Conservation (phyloP, 2,329 filamentous ascomycete species). For the Xylaria sp. region DNA sequence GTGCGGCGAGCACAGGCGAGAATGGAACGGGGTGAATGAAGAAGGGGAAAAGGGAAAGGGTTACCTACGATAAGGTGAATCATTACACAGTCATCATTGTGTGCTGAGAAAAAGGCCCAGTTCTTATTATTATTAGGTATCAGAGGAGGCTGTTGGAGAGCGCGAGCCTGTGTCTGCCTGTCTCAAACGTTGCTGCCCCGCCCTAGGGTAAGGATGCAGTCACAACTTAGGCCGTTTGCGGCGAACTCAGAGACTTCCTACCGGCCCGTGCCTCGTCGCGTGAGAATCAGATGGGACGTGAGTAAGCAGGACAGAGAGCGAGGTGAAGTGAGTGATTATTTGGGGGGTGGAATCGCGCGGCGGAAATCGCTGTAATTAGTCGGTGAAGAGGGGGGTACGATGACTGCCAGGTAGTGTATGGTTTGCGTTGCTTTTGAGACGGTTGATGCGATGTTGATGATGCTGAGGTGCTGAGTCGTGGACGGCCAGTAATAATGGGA, state of each 20-base stretch:
- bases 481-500: constrained; percentile 17
- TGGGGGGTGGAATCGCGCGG: constrained; percentile 14
- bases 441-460: constrained; percentile 19
- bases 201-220: not conserved
- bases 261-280: constrained; percentile 7
- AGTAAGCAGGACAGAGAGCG: constrained; percentile 16
- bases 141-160: constrained; percentile 1
- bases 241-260: not conserved
- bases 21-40: constrained; percentile 1
- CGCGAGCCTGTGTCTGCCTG: too few species aligned
- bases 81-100: constrained; percentile 30
- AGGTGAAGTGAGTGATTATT: constrained; percentile 24
- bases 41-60: constrained; percentile 16
- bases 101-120: constrained; percentile 17
- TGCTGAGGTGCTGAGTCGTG: constrained; percentile 7
- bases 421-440: constrained; percentile 13
- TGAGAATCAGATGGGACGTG: constrained; percentile 1
- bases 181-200: constrained; percentile 4
- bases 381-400: constrained; percentile 17
- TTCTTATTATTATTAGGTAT: constrained; percentile 8
- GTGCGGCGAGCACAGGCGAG: not conserved
- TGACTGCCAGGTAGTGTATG: constrained; percentile 1
- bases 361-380: constrained; percentile 18
- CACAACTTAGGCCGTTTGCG: not conserved
- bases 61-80: constrained; percentile 29